A percentile compares a stretch with the other conserved stretches of the same genome.
These are phyloP conservation scores for Lecanicillium sp. DNA, from an alignment of 2,329 filamentous ascomycete species.

Conservation along the genomic window DNA sequence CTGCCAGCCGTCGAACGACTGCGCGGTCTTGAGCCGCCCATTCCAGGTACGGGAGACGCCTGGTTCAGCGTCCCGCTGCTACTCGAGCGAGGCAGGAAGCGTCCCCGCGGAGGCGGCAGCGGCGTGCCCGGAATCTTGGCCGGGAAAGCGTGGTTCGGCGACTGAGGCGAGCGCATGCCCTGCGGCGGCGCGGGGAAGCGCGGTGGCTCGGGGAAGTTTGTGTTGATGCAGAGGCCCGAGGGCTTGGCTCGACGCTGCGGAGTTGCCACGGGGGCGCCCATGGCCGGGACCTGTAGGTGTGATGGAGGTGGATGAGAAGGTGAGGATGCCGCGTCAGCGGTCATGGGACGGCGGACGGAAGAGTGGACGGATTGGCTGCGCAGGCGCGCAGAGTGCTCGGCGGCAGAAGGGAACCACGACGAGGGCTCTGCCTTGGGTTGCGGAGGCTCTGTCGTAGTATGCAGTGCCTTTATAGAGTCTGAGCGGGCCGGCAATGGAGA, in stretches of 20 bases:
- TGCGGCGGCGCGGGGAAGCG: constrained; percentile 22
- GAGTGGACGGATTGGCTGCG: constrained; percentile 10
- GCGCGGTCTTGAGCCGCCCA: background rate
- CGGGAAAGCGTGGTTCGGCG: constrained; percentile 31
- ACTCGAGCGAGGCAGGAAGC: background rate
- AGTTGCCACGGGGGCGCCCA: too few relatives aligned
- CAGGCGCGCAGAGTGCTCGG: constrained; percentile 25
- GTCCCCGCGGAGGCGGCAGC: background rate
- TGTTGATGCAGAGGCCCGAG: constrained; percentile 53
- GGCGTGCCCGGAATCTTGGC: constrained; percentile 3
- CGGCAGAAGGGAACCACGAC: constrained; percentile 29
- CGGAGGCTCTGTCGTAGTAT: constrained; percentile 6
- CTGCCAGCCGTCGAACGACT: constrained; percentile 2
- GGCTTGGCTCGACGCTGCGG: constrained; percentile 26
- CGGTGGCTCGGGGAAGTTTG: constrained; percentile 56
- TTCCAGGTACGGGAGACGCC: background rate
- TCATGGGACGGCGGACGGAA: constrained; percentile 14
- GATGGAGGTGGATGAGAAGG: too few relatives aligned
- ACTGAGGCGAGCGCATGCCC: constrained; percentile 16
- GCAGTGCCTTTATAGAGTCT: too few relatives aligned
- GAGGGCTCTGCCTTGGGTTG: constrained; percentile 20
- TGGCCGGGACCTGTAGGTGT: background rate
- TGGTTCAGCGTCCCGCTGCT: background rate
- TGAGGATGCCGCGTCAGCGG: constrained; percentile 14
- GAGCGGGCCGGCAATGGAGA: too few relatives aligned